These are phyloP conservation scores for Raffaelea albimanens DNA, from an alignment of 2,329 filamentous ascomycete species.

Conservation along the genomic window DNA sequence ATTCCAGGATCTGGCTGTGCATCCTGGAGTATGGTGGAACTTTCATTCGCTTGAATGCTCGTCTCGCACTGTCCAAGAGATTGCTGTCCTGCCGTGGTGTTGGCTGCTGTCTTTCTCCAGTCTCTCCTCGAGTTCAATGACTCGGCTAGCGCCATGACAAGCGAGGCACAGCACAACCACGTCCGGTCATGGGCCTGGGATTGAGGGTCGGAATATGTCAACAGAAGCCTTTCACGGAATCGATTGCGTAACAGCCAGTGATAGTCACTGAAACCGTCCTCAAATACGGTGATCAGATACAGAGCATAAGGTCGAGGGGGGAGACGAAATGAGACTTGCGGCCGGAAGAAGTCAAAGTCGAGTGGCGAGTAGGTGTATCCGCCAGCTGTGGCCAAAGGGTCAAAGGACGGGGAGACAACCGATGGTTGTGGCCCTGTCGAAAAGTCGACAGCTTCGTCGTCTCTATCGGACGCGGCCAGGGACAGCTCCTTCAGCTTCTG, in stretches of 20 bases:
- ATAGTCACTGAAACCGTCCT: slow-evolving; percentile 14
- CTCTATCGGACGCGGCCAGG: background rate
- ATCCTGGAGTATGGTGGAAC: no score
- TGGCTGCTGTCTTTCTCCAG: background rate
- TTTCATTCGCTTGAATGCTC: no score
- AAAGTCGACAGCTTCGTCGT: background rate
- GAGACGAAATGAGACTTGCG: slow-evolving; percentile 11
- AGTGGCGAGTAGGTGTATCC: slow-evolving; percentile 12
- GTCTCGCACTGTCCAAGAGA: no score
- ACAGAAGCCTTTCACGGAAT: slow-evolving; percentile 8
- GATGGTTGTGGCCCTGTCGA: no score
- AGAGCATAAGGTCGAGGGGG: slow-evolving; percentile 11
- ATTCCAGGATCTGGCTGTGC: background rate
- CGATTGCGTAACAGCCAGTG: slow-evolving; percentile 12
- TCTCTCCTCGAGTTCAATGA: background rate
- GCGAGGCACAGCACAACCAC: slow-evolving; percentile 12
- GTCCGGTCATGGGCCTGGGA: slow-evolving; percentile 13
- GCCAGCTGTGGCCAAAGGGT: background rate
- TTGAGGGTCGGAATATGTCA: slow-evolving; percentile 10
- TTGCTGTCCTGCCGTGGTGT: background rate
- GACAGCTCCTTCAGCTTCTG: slow-evolving; percentile 9
- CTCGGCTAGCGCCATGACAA: slow-evolving; percentile 13
- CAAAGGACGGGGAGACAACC: no score
- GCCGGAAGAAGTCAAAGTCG: slow-evolving; percentile 13
- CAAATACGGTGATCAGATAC: slow-evolving; percentile 10